Evolutionary conservation across 176 grass and related monocot genomes (phyloP).

Genomic region (Hyparrhenia diplandra): DNA sequence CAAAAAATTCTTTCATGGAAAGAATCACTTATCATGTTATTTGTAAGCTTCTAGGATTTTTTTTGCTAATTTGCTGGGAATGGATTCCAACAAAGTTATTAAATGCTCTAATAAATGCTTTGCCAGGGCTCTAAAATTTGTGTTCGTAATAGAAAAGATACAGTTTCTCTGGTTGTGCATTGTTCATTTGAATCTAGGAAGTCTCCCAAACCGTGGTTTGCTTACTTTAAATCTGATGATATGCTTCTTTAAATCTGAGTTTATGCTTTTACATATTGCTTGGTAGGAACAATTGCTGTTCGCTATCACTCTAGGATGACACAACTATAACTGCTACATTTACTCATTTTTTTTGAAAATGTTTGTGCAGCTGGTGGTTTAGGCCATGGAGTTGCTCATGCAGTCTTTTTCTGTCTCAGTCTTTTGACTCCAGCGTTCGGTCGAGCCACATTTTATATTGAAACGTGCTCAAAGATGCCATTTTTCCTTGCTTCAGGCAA

Average conservation of each 20-base stretch:
- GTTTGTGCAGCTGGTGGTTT: conserved; percentile 84
- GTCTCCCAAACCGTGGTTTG: background rate
- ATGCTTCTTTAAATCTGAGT: background rate
- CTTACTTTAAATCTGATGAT: conserved; percentile 4
- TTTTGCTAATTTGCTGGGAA: background rate
- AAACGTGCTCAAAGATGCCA: conserved; percentile 75
- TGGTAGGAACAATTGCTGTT: background rate
- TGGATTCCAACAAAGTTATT: background rate
- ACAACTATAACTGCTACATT: conserved; percentile 2
- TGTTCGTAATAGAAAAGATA: background rate
- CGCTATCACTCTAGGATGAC: background rate
- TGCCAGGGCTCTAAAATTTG: background rate
- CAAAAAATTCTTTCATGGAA: background rate
- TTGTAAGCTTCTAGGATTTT: background rate
- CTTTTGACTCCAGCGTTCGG: conserved; percentile 94
- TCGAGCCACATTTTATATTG: conserved; percentile 81
- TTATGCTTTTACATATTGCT: conserved; percentile 10
- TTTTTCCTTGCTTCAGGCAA: conserved; percentile 89
- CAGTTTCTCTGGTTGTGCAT: background rate
- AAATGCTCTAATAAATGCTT: conserved; percentile 10
- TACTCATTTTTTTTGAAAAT: conserved; percentile 31
- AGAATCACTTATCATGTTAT: background rate
- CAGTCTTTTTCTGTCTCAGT: conserved; percentile 90
- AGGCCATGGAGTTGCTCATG: conserved; percentile 89
- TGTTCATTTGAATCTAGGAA: background rate